Evolutionary conservation across 768 basidiomycete species (phyloP), one percentile per base, ranked within the genome.

Genomic region (Russula sp.): DNA sequence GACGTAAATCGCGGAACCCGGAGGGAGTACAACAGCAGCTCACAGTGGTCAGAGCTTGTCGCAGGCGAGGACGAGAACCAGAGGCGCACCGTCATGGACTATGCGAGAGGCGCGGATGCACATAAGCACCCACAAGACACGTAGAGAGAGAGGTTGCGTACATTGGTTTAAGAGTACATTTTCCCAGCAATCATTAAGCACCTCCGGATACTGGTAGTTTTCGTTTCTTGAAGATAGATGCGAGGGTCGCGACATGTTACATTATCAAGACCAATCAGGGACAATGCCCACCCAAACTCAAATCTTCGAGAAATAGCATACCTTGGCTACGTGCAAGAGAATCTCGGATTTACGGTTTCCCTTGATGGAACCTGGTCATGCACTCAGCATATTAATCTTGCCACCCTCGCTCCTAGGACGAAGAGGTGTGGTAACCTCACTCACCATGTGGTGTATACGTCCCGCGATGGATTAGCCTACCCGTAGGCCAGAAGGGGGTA

Each of bases 331-430:
- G 34, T 92, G 84, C 62, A 99, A 77, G 37, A 98, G 77, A 59
- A 96, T 91, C 75, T 99, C 97, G n/a, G 90, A 87, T 72, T 98
- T 93, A 50, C 97, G 80, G 73, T 98, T 99, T 6, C 94, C 94
- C 72, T 99, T 98, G 78, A 97, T 97, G 2, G 89, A 90, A 14
- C 84, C 86, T 86, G 56, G 9, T n/a, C 32, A 35, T 16, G 22
- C 20, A 37, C 11, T 56, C 22, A 62, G 55, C 20, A 45, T 27
- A 16, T 27, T 27, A 1, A 27, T 16, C 35, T 37, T 50, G 39
- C n/a, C n/a, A 35, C 20, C 0, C 8, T 32, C 31, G 20, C 39
- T 16, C 20, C 4, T 27, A 27, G 22, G 22, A 27, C 22, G 22
- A 27, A 27, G 22, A 27, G 22, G 22, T 27, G 22, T 27, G 22